A percentile compares a stretch with the other conserved stretches of the same genome.
Conservation (phyloP, 176 grass and related monocot species). For the Ananas comosus region DNA sequence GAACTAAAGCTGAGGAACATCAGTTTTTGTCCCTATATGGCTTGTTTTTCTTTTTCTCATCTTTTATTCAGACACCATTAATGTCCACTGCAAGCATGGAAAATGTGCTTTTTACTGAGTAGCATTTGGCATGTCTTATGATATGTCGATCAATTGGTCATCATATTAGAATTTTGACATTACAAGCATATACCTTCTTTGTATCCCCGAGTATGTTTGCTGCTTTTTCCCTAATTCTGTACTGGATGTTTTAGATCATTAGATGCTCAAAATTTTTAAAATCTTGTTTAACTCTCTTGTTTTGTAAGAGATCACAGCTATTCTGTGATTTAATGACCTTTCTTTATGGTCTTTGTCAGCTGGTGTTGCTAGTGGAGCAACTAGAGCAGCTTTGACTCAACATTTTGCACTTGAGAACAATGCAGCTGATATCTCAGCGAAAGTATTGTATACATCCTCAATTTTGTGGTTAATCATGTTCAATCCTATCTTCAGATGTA, state of each 20-base stretch:
- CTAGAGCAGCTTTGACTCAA: constrained; percentile 83
- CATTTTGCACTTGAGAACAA: constrained; percentile 94
- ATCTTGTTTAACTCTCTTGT: not conserved
- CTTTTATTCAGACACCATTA: not conserved
- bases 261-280: not conserved
- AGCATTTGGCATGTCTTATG: no score
- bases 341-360: constrained; percentile 30
- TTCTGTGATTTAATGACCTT: constrained; percentile 6
- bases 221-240: no score
- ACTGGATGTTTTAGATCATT: not conserved
- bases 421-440: constrained; percentile 89
- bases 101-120: no score
- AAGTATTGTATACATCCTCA: constrained; percentile 32
- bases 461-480: constrained; percentile 20
- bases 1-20: not conserved
- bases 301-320: not conserved
- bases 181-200: no score
- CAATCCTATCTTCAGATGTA: constrained; percentile 22
- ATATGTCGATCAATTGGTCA: no score
- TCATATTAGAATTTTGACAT: no score
- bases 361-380: constrained; percentile 97
- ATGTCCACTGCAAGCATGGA: not conserved
- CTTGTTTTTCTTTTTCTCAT: not conserved
- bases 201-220: no score
- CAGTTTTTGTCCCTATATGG: not conserved